phyloP scores from a whole-genome alignment of 192 early-diverging fungal species.

The Lunasporangiospora selenospora region DNA sequence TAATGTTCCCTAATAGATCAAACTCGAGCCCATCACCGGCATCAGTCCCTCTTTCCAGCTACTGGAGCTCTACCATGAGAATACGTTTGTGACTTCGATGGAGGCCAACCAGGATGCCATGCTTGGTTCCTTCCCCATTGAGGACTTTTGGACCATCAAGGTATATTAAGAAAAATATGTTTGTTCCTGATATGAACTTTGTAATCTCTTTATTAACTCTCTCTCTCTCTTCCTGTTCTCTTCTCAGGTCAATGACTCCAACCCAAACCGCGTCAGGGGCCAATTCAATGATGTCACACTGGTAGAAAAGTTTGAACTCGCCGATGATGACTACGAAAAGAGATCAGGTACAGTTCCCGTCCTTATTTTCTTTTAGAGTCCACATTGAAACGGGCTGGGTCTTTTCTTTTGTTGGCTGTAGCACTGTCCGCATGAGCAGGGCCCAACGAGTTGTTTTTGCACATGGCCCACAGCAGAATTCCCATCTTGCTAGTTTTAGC shows the following conservation, averaged over 20 bases:
- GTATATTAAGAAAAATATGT: conserved; percentile 44
- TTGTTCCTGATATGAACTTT: background rate
- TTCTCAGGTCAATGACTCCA: conserved; percentile 69
- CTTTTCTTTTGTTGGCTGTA: too few species aligned
- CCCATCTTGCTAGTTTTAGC: too few species aligned
- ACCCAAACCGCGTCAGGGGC: conserved; percentile 67
- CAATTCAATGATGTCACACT: conserved; percentile 88
- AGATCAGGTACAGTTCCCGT: conserved; percentile 75
- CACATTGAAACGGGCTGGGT: too few species aligned
- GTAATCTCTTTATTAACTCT: background rate
- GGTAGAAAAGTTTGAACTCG: conserved; percentile 94
- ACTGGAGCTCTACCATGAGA: conserved; percentile 65
- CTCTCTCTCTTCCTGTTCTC: background rate
- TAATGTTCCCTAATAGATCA: conserved; percentile 52
- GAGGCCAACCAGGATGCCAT: conserved; percentile 64
- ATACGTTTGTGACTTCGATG: conserved; percentile 55
- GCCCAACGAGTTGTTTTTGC: too few species aligned
- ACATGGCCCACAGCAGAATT: too few species aligned
- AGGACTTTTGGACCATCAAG: conserved; percentile 81
- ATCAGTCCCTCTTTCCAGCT: conserved; percentile 73
- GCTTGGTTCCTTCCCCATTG: conserved; percentile 88
- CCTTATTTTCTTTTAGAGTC: too few species aligned
- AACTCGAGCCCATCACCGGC: conserved; percentile 93
- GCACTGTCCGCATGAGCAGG: too few species aligned
- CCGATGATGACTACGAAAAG: conserved; percentile 89